Evolutionary conservation across 2,329 filamentous ascomycete genomes (phyloP).

Genomic region (Mariannaea elegans): DNA sequence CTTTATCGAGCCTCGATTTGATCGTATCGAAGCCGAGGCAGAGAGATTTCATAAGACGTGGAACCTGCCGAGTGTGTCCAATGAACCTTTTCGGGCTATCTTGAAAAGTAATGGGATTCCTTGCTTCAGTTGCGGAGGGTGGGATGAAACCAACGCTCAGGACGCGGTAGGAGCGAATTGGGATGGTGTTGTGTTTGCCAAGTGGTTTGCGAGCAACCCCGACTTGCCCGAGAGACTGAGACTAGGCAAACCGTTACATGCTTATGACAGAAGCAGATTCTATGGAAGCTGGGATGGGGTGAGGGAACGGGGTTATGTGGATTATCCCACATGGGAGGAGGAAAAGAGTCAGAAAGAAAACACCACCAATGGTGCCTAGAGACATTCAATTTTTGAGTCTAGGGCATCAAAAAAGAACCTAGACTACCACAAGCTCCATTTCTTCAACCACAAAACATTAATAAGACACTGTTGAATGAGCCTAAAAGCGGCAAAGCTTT

Average conservation of each 20-base stretch:
- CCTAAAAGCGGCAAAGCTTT: no score
- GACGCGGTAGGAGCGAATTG: background rate
- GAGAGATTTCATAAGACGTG: background rate
- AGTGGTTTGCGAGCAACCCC: constrained; percentile 7
- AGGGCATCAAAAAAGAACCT: no score
- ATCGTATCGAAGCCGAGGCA: background rate
- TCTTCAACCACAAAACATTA: no score
- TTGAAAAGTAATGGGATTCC: background rate
- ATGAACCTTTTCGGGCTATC: background rate
- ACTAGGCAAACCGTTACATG: background rate
- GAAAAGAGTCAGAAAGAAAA: background rate
- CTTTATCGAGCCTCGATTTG: constrained; percentile 2
- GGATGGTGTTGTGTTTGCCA: constrained; percentile 4
- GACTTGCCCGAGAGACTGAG: background rate
- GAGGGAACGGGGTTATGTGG: background rate
- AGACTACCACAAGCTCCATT: no score
- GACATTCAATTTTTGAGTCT: no score
- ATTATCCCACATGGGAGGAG: constrained; percentile 6
- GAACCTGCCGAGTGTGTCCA: background rate
- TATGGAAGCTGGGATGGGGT: constrained; percentile 7
- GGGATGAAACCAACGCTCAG: background rate
- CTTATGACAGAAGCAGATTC: constrained; percentile 5
- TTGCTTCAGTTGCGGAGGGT: background rate
- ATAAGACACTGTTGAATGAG: no score
- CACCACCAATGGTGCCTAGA: no score